phyloP scores from a whole-genome alignment of 2,329 filamentous ascomycete species.

The Didymella segeticola region DNA sequence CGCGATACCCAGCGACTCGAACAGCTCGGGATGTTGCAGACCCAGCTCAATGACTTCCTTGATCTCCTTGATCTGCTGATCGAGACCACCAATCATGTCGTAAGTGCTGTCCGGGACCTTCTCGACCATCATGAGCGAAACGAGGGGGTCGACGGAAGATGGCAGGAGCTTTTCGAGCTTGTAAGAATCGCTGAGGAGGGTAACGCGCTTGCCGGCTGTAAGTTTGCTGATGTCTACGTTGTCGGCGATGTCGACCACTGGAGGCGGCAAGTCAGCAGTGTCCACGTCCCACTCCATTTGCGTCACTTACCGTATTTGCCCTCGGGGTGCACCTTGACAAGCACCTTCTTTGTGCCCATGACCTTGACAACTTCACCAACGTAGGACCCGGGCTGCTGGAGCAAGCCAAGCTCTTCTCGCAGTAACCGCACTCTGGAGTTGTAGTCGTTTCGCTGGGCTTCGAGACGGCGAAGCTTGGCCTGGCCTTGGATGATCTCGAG shows the following conservation, averaged over 20 bases:
- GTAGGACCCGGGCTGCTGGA: conserved; percentile 97
- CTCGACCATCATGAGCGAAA: conserved; percentile 99
- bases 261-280: conserved; percentile 5
- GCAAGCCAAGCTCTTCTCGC: conserved; percentile 90
- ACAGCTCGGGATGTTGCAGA: conserved; percentile 96
- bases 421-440: conserved; percentile 96
- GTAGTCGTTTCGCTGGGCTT: conserved; percentile 99
- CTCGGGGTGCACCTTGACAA: conserved; percentile 98
- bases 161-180: conserved; percentile 98
- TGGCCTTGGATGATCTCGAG: conserved; percentile 99
- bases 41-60: conserved; percentile 99
- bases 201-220: conserved; percentile 96
- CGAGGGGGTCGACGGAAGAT: conserved; percentile 95
- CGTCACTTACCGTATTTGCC: conserved; percentile 90
- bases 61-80: conserved; percentile 99
- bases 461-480: conserved; percentile 89
- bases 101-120: conserved; percentile 99
- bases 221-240: conserved; percentile 94
- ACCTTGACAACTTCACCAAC: conserved; percentile 99
- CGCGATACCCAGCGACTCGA: conserved; percentile 98
- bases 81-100: conserved; percentile 99
- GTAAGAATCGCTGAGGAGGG: conserved; percentile 94
- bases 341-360: conserved; percentile 98
- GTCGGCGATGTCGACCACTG: conserved; percentile 95
- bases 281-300: neutral